phyloP scores from a whole-genome alignment of 352 stramenopile species.

The Elongisporangium senticosum region DNA sequence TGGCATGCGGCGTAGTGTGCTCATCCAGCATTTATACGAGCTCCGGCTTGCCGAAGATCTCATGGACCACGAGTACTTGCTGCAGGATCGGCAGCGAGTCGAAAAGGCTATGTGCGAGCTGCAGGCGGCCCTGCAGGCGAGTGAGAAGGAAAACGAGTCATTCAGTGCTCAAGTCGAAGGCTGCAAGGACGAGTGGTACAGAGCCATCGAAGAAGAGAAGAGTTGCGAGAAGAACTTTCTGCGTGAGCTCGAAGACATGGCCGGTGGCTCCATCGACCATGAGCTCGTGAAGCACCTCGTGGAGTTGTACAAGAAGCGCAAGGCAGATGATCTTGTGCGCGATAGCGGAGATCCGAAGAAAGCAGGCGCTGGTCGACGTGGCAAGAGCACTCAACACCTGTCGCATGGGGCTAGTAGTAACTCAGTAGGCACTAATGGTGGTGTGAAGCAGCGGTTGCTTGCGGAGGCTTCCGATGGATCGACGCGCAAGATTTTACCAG shows the following conservation, averaged over 20 bases:
- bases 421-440: constrained; percentile 5
- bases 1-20: constrained; percentile 31
- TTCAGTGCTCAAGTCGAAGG: constrained; percentile 46
- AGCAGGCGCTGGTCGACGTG: constrained; percentile 7
- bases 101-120: constrained; percentile 17
- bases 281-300: constrained; percentile 70
- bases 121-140: constrained; percentile 11
- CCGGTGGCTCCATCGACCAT: constrained; percentile 45
- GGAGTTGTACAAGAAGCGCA: constrained; percentile 75
- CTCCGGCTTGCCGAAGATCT: constrained; percentile 51
- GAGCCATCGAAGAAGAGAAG: constrained; percentile 67
- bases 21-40: constrained; percentile 72
- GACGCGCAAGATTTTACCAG: constrained; percentile 17
- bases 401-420: constrained; percentile 7
- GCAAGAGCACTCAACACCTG: constrained; percentile 23
- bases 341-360: constrained; percentile 15
- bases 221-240: constrained; percentile 51
- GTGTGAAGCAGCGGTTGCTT: constrained; percentile 44
- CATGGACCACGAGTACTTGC: constrained; percentile 45
- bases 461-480: constrained; percentile 27
- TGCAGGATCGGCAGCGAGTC: constrained; percentile 22
- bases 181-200: constrained; percentile 61
- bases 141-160: constrained; percentile 37
- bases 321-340: constrained; percentile 37
- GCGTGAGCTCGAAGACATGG: constrained; percentile 71